Base-by-base conservation (phyloP, 495 filamentous ascomycete genomes). In the Cryomyces antarcticus region DNA sequence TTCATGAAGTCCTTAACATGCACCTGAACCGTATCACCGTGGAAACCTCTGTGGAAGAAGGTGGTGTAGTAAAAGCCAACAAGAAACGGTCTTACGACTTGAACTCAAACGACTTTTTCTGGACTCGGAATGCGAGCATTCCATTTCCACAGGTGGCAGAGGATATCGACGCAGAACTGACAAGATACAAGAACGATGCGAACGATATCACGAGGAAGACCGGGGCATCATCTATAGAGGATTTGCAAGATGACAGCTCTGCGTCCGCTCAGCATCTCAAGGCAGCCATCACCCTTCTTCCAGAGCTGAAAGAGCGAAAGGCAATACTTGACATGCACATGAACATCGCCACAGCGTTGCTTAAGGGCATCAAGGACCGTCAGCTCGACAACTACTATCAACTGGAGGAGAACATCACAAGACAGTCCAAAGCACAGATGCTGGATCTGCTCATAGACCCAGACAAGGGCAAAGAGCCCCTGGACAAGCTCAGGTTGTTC, bases 91-190 rank as follows among this genome's bases (percentile, higher is more conserved):
- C 77, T 0, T 99, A 96, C 55, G 89, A 96, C 47, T 62, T 99
- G 13, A 89, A 72, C 29, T 70, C 80, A 38, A 92, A 78, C 48
- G 92, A 99, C 62, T 94, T 92, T 62, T 99, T 99, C 63, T 99
- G 92, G 92, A 75, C 75, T 46, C 81, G 80, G 50, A 96, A 99
- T 55, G 82, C 88, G n/a, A 75, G 81, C 24, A 66, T 79, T 12
- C 89, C 92, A 5, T 96, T 99, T 56, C 92, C 92, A 10, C 82
- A 96, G 51, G 92, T 96, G 6, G 88, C 88, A 0, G 89, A 96
- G 57, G 85, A 96, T 52, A 93, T 97, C 39, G 85, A 93, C 60
- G 71, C 75, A 3, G 87, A 99, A 50, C 70, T 96, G 46, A 87
- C 78, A 33, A 80, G 80, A 48, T 99, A 95, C 61, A 94, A 87